These are phyloP conservation scores for Tephrocybe sp. DNA, from an alignment of 768 basidiomycete species.

Conservation along the genomic window DNA sequence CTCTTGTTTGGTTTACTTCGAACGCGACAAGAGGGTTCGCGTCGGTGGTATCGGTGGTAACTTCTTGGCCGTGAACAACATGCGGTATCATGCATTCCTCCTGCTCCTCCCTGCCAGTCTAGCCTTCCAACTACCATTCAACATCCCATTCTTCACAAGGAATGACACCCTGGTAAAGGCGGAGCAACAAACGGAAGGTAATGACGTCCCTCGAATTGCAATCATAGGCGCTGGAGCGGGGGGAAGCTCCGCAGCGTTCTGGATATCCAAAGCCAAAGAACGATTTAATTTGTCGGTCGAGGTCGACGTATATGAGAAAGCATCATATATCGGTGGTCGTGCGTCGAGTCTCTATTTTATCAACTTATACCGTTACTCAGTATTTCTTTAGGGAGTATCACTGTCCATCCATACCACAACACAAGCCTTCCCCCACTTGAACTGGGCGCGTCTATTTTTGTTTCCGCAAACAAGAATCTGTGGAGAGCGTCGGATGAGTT, in stretches of 20 bases:
- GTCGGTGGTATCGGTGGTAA: too few species aligned
- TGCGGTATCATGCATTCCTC: constrained; percentile 23
- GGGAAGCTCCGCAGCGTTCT: constrained; percentile 81
- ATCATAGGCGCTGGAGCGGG: constrained; percentile 91
- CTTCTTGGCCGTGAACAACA: constrained; percentile 5
- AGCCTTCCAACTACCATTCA: constrained; percentile 54
- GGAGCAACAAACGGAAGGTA: constrained; percentile 14
- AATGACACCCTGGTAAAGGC: constrained; percentile 21
- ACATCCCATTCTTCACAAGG: constrained; percentile 52
- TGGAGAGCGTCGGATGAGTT: constrained; percentile 82
- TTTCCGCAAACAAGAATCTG: constrained; percentile 65
- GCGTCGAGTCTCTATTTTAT: constrained; percentile 34
- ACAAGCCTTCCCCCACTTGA: constrained; percentile 64
- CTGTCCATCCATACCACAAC: constrained; percentile 72
- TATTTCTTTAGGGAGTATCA: constrained; percentile 62
- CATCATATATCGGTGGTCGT: constrained; percentile 82
- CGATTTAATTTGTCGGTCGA: constrained; percentile 68
- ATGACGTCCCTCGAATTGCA: constrained; percentile 59
- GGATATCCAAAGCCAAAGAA: constrained; percentile 79
- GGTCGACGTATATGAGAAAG: constrained; percentile 83
- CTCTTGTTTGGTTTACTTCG: neutral
- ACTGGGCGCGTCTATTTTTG: constrained; percentile 88
- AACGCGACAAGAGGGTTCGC: neutral
- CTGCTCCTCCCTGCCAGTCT: constrained; percentile 31
- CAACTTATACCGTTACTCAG: neutral